Evolutionary conservation across 441 rosid species (phyloP), one percentile per base, ranked within the genome.

Genomic region (Isatis lusitanica): DNA sequence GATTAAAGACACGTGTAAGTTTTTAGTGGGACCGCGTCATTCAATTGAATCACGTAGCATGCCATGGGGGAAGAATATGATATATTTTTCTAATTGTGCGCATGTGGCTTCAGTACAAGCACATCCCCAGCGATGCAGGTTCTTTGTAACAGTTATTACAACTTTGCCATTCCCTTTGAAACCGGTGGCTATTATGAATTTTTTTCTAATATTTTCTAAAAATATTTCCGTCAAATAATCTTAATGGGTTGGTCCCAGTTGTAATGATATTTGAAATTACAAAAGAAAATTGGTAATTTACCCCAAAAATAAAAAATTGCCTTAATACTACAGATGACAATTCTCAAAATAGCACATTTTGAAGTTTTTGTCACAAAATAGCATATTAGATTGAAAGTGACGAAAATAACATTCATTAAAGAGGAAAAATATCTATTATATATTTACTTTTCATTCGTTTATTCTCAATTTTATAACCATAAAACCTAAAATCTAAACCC

Each of bases 11-110:
- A 55, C 81, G 81, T 78, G 36, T 58, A 15, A 3, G 28, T 17
- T n/a, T 46, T 4, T 26, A 5, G 68, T 77, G 74, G 75, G 65
- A 33, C 71, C 39, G 11, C 2, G 57, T 52, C 9, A 57, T 73
- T 69, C 1, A 69, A 63, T 65, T 50, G 38, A 66, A 55, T 74
- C 79, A 74, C 79, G 79, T 71, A 71, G 73, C 80, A 66, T 77
- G 73, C n/a, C 51, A 63, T 62, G 69, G 47, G 39, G 38, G 44
- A 40, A 13, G 11, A 21, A 28, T 69, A 24, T 63, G 30, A 53
- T 8, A 52, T 52, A 36, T 26, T 39, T 38, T 61, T 61, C 6
- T 61, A 52, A 13, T 51, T 31, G 46, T 9, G 18, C 76, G 30
- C 76, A 77, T 71, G 80, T 77, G 80, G 64, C 42, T 65, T 48